Conservation (phyloP, 805 yeast genomes). For the Metschnikowia hibisci region DNA sequence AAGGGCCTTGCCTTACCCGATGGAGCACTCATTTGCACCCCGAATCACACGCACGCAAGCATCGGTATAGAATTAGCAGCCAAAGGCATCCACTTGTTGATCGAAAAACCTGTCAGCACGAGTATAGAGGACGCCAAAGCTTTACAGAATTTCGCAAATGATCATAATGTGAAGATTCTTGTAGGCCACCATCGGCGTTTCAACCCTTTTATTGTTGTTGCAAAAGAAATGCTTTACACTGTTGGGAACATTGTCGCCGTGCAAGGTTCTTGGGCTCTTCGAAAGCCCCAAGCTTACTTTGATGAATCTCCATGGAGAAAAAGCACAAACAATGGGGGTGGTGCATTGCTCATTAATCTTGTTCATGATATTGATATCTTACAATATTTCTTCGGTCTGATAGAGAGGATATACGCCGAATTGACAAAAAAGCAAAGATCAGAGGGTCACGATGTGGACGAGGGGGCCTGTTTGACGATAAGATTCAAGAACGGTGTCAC, state of each 20-base stretch:
- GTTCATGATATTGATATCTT: constrained; percentile 39
- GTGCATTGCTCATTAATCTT: constrained; percentile 34
- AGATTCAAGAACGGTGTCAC: constrained; percentile 34
- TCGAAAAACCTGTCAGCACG: constrained; percentile 37
- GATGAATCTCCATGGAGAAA: constrained; percentile 33
- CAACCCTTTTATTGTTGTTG: constrained; percentile 35
- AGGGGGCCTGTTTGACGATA: constrained; percentile 41
- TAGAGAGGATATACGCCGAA: constrained; percentile 36
- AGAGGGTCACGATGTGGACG: constrained; percentile 31
- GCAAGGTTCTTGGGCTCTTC: constrained; percentile 38
- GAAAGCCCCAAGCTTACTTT: constrained; percentile 34
- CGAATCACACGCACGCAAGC: constrained; percentile 36
- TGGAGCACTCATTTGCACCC: constrained; percentile 40
- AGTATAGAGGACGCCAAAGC: constrained; percentile 29
- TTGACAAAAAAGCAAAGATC: constrained; percentile 27
- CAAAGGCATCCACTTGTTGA: constrained; percentile 31
- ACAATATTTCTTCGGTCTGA: constrained; percentile 37
- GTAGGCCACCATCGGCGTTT: constrained; percentile 42
- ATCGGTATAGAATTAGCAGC: constrained; percentile 30
- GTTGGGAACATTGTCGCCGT: constrained; percentile 34
- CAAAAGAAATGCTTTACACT: constrained; percentile 26
- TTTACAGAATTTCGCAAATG: constrained; percentile 22
- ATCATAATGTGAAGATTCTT: constrained; percentile 26
- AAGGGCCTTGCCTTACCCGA: constrained; percentile 23
- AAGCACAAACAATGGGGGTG: constrained; percentile 29